These are phyloP conservation scores for Eimeria maxima DNA, from an alignment of 169 alveolate species.

Conservation along the genomic window DNA sequence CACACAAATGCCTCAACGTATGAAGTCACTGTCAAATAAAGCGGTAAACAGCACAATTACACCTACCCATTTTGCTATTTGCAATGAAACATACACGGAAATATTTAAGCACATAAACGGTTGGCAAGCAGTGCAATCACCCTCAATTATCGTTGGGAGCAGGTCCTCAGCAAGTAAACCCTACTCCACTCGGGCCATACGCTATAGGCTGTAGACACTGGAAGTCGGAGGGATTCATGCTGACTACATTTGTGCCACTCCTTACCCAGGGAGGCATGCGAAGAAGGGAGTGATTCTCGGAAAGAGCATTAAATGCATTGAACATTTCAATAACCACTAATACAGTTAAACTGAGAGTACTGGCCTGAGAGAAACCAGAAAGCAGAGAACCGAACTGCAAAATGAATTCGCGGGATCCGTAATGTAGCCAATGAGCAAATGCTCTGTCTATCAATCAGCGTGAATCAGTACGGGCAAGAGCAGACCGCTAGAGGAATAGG, in stretches of 20 bases:
- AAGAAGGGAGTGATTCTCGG: constrained; percentile 98
- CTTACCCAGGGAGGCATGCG: constrained; percentile 97
- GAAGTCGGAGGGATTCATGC: not conserved
- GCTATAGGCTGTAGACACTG: not conserved
- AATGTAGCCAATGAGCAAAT: not conserved
- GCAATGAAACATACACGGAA: not conserved
- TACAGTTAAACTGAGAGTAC: constrained; percentile 97
- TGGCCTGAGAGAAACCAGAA: constrained; percentile 88
- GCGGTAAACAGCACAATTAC: too few relatives aligned
- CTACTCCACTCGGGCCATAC: not conserved
- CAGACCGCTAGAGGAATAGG: not conserved
- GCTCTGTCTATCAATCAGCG: not conserved
- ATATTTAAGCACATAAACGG: not conserved
- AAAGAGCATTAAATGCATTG: constrained; percentile 99
- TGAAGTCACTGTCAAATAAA: not conserved
- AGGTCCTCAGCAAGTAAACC: not conserved
- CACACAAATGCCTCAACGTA: not conserved
- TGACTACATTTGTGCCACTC: not conserved
- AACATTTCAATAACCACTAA: constrained; percentile 99
- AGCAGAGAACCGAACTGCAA: not conserved
- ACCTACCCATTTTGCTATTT: too few relatives aligned
- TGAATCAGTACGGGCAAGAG: not conserved
- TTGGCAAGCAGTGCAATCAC: not conserved
- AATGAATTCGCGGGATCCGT: not conserved
- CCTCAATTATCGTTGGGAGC: not conserved